phyloP scores from a whole-genome alignment of 176 grass and related monocot genomes.

The Ananas comosus region DNA sequence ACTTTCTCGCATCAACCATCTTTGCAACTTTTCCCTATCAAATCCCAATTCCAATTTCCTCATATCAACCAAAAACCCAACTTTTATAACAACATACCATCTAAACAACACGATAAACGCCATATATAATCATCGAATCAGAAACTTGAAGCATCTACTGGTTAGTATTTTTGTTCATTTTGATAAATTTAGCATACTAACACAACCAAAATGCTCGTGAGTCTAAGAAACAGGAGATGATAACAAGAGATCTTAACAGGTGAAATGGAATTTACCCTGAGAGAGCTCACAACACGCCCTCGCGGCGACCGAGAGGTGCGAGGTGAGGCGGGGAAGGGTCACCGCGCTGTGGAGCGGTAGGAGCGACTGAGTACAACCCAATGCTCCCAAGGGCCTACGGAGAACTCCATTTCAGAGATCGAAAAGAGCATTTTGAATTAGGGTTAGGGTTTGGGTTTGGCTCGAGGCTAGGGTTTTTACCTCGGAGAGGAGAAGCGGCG shows the following conservation, averaged over 20 bases:
- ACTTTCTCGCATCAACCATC: conserved; percentile 37
- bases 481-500: conserved; percentile 30
- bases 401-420: not conserved
- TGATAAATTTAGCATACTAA: not conserved
- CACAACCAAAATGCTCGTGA: not conserved
- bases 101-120: not conserved
- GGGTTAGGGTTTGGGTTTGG: not conserved
- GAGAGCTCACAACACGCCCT: conserved; percentile 45
- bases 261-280: conserved; percentile 31
- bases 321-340: conserved; percentile 28
- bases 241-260: conserved; percentile 21
- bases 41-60: conserved; percentile 19
- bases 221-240: not conserved
- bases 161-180: no score
- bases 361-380: conserved; percentile 22
- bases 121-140: not conserved
- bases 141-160: no score
- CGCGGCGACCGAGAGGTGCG: conserved; percentile 35
- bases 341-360: conserved; percentile 22
- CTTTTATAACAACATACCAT: not conserved
- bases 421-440: not conserved
- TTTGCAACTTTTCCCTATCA: conserved; percentile 24
- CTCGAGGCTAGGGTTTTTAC: conserved; percentile 18
- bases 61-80: conserved; percentile 16
- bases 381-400: conserved; percentile 18